Evolutionary conservation across 2,329 filamentous ascomycete species (phyloP).

Genomic region (Chrysosporium queenslandicum): DNA sequence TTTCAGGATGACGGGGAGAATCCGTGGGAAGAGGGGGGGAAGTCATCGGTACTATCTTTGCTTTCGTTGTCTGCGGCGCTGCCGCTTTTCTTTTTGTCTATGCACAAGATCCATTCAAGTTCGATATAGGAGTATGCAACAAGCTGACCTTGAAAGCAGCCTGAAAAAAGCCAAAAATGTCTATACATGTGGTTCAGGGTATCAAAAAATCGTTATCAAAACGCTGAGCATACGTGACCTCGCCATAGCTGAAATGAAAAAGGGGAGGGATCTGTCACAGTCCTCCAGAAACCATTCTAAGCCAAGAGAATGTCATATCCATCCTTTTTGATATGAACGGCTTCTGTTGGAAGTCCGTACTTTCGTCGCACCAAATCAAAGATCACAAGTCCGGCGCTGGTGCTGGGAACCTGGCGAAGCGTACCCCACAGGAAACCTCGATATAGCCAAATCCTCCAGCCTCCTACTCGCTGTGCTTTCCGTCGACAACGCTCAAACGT

Average conservation of each 20-base stretch:
- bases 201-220: neutral
- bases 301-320: conserved; percentile 53
- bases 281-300: neutral
- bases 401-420: conserved; percentile 52
- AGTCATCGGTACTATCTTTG: neutral
- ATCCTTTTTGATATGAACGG: conserved; percentile 47
- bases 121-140: neutral
- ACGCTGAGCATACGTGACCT: neutral
- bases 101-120: neutral
- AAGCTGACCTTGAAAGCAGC: neutral
- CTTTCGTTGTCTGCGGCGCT: too few relatives aligned
- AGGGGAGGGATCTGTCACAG: neutral
- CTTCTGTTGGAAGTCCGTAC: conserved; percentile 46
- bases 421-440: conserved; percentile 48
- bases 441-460: conserved; percentile 49
- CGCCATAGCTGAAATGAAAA: neutral
- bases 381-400: conserved; percentile 53
- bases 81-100: neutral
- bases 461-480: conserved; percentile 43
- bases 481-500: conserved; percentile 47
- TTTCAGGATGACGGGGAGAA: neutral
- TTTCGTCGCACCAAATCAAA: conserved; percentile 55
- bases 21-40: neutral
- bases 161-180: neutral
- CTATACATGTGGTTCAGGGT: neutral